These are phyloP conservation scores for Pseudozyma thailandica DNA, from an alignment of 1,284 basidiomycete genomes.

Conservation along the genomic window DNA sequence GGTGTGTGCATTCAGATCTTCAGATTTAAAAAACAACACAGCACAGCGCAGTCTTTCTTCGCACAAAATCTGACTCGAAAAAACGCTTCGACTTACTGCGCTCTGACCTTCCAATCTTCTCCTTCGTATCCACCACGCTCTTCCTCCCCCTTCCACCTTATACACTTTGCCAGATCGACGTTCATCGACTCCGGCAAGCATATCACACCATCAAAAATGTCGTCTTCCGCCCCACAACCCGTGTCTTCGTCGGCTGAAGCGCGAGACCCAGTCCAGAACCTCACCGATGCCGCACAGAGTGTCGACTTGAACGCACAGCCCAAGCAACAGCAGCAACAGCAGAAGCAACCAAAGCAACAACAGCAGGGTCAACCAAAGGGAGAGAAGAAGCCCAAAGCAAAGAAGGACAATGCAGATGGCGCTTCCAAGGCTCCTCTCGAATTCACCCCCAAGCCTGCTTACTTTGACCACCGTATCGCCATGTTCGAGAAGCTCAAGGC, in stretches of 20 bases:
- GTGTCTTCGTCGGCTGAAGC: constrained; percentile 52
- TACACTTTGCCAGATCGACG: not conserved
- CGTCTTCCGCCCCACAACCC: constrained; percentile 50
- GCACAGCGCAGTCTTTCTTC: constrained; percentile 12
- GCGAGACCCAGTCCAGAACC: constrained; percentile 42
- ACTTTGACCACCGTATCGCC: constrained; percentile 87
- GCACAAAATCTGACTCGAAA: constrained; percentile 11
- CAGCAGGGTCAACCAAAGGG: constrained; percentile 40
- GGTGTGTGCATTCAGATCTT: no score
- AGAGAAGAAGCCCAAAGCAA: constrained; percentile 58
- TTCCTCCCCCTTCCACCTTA: not conserved
- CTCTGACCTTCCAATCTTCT: no score
- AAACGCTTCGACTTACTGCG: not conserved
- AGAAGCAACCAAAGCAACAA: constrained; percentile 33
- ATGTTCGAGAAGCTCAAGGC: constrained; percentile 90
- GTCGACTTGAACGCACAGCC: constrained; percentile 42
- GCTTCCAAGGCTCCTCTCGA: constrained; percentile 55
- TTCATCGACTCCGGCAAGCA: constrained; percentile 4
- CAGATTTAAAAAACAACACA: constrained; percentile 1
- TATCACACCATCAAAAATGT: constrained; percentile 16
- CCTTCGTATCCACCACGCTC: not conserved
- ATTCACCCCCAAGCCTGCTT: constrained; percentile 85
- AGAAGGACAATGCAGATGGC: constrained; percentile 40
- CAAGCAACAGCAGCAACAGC: constrained; percentile 25
- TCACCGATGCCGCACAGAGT: constrained; percentile 49